phyloP scores from a whole-genome alignment of 495 filamentous ascomycete species.

The Neurospora africana region DNA sequence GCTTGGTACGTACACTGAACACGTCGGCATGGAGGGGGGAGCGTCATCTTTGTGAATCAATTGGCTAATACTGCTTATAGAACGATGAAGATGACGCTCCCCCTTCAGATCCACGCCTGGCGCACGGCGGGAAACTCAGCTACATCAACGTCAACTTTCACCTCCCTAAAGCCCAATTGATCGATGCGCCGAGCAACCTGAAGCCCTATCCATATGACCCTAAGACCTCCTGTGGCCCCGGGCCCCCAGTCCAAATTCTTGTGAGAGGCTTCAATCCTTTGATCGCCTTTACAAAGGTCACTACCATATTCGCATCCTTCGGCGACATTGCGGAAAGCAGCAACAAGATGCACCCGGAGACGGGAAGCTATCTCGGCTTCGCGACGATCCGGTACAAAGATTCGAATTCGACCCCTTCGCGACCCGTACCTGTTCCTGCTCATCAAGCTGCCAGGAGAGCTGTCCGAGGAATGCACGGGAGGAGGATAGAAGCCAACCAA shows the following conservation, averaged over 20 bases:
- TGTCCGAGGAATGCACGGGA: constrained; percentile 54
- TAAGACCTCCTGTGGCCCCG: constrained; percentile 72
- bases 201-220: constrained; percentile 69
- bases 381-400: constrained; percentile 86
- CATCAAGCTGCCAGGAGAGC: constrained; percentile 69
- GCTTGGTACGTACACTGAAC: constrained; percentile 48
- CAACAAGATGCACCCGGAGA: constrained; percentile 85
- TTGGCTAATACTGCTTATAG: constrained; percentile 40
- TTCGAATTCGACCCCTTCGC: constrained; percentile 34
- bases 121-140: constrained; percentile 43
- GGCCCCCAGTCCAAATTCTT: constrained; percentile 79
- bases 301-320: constrained; percentile 71
- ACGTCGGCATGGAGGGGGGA: constrained; percentile 29
- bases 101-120: constrained; percentile 67
- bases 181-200: constrained; percentile 66
- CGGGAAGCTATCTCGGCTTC: constrained; percentile 84
- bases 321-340: constrained; percentile 82
- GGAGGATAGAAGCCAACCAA: constrained; percentile 58
- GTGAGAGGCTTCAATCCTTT: constrained; percentile 91
- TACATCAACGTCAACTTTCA: constrained; percentile 56
- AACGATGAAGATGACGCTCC: constrained; percentile 54
- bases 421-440: constrained; percentile 49
- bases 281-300: constrained; percentile 64
- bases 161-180: constrained; percentile 63
- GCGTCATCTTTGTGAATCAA: constrained; percentile 45